A percentile compares a stretch with the other conserved stretches of the same genome.
These are phyloP conservation scores for Paraphaeosphaeria sporulosa DNA, from an alignment of 2,329 filamentous ascomycete species.

Conservation along the genomic window DNA sequence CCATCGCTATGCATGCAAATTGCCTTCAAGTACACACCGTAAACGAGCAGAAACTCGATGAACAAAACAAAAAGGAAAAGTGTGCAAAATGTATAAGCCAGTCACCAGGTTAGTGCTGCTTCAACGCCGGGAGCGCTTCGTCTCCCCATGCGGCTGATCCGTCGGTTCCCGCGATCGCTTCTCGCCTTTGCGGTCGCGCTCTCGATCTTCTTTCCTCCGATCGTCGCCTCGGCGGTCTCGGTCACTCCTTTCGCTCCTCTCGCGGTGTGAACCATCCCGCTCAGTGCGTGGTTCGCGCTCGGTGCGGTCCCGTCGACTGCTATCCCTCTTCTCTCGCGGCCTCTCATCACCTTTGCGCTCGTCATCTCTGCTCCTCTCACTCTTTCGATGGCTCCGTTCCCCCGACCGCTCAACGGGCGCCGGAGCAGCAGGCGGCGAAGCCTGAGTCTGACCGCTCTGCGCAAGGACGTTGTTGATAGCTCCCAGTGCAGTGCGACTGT, in stretches of 20 bases:
- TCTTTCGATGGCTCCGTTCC: slow-evolving; percentile 26
- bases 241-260: slow-evolving; percentile 21
- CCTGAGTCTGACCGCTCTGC: slow-evolving; percentile 21
- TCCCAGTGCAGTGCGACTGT: slow-evolving; percentile 31
- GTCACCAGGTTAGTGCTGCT: not conserved
- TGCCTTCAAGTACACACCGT: not conserved
- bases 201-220: slow-evolving; percentile 13
- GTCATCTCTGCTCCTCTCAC: slow-evolving; percentile 22
- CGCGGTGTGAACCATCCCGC: slow-evolving; percentile 19
- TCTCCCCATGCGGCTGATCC: slow-evolving; percentile 17
- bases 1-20: slow-evolving; percentile 18
- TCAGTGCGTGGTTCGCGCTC: slow-evolving; percentile 8
- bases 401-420: slow-evolving; percentile 25
- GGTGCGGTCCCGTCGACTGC: slow-evolving; percentile 20
- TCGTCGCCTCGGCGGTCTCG: slow-evolving; percentile 13
- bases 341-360: slow-evolving; percentile 26
- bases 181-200: slow-evolving; percentile 12
- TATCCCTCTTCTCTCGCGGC: slow-evolving; percentile 24
- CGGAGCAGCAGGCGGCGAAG: slow-evolving; percentile 22
- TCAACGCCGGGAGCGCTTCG: slow-evolving; percentile 16
- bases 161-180: slow-evolving; percentile 16
- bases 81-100: not conserved
- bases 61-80: not conserved
- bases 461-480: slow-evolving; percentile 42
- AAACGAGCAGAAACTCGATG: not conserved